A percentile compares a stretch with the other conserved stretches of the same genome.
Evolutionary conservation across 768 basidiomycete genomes (phyloP).

Genomic region (Lentinula detonsa): DNA sequence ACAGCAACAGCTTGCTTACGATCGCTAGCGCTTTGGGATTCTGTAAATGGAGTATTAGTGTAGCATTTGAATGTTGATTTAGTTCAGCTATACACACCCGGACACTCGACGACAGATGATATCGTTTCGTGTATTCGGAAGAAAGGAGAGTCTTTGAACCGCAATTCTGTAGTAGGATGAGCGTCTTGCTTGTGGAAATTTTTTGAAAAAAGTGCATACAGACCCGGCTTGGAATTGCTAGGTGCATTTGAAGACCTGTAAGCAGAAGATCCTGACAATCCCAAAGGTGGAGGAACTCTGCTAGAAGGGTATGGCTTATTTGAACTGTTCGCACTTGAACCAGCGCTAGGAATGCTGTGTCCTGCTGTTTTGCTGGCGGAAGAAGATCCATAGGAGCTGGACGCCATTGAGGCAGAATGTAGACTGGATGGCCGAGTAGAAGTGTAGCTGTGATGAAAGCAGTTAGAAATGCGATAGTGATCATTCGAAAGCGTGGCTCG

Average conservation of each 20-base stretch:
- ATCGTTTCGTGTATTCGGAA: conserved; percentile 61
- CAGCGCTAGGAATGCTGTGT: conserved; percentile 26
- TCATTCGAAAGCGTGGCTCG: neutral
- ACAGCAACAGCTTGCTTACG: conserved; percentile 55
- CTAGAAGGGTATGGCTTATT: conserved; percentile 60
- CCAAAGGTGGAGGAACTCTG: conserved; percentile 20
- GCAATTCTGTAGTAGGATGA: conserved; percentile 42
- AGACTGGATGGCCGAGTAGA: conserved; percentile 6
- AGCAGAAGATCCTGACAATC: conserved; percentile 28
- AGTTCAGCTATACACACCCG: conserved; percentile 41
- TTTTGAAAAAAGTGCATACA: conserved; percentile 1
- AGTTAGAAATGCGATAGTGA: neutral
- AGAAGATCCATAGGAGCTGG: neutral
- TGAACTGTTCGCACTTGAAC: conserved; percentile 37
- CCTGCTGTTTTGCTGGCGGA: conserved; percentile 17
- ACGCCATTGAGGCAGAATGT: conserved; percentile 15
- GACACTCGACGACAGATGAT: conserved; percentile 66
- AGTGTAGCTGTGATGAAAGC: conserved; percentile 5
- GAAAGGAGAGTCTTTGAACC: conserved; percentile 80
- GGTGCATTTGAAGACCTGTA: conserved; percentile 19
- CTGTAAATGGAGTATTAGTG: conserved; percentile 27
- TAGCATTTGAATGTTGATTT: conserved; percentile 4
- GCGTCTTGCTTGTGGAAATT: conserved; percentile 9
- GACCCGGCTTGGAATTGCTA: conserved; percentile 24
- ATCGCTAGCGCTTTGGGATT: conserved; percentile 75